These are phyloP conservation scores for Blastomyces gilchristii DNA, from an alignment of 2,329 filamentous ascomycete species.

Conservation along the genomic window DNA sequence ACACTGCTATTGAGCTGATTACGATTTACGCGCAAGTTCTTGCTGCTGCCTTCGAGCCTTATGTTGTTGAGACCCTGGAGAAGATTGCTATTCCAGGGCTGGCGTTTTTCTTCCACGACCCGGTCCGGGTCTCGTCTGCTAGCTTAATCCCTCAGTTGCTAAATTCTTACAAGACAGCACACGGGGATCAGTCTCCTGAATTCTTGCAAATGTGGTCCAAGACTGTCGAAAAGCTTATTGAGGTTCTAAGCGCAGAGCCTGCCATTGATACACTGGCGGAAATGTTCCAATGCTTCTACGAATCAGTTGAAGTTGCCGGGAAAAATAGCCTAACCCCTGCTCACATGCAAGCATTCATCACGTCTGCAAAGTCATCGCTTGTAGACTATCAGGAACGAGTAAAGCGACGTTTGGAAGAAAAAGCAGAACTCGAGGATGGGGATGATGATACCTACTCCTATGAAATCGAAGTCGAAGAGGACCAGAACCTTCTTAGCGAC, in stretches of 20 bases:
- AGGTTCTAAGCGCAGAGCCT: conserved; percentile 86
- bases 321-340: conserved; percentile 66
- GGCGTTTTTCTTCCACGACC: conserved; percentile 98
- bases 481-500: conserved; percentile 89
- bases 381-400: conserved; percentile 90
- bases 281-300: conserved; percentile 99
- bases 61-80: conserved; percentile 87
- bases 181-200: conserved; percentile 68
- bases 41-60: conserved; percentile 84
- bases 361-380: conserved; percentile 71
- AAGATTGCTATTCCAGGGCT: conserved; percentile 89
- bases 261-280: conserved; percentile 93
- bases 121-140: conserved; percentile 86
- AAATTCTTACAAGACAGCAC: conserved; percentile 86
- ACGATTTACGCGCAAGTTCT: conserved; percentile 95
- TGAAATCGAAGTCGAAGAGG: conserved; percentile 87
- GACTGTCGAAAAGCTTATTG: conserved; percentile 81
- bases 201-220: conserved; percentile 73
- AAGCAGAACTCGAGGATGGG: conserved; percentile 71
- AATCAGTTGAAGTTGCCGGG: conserved; percentile 88
- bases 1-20: conserved; percentile 97
- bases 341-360: conserved; percentile 81
- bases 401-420: conserved; percentile 70
- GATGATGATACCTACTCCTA: conserved; percentile 83
- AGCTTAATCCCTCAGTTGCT: conserved; percentile 90